A percentile compares a stretch with the other conserved stretches of the same genome.
Evolutionary conservation across 2,329 filamentous ascomycete genomes (phyloP).

Genomic region (Colletotrichum cordylinicola): DNA sequence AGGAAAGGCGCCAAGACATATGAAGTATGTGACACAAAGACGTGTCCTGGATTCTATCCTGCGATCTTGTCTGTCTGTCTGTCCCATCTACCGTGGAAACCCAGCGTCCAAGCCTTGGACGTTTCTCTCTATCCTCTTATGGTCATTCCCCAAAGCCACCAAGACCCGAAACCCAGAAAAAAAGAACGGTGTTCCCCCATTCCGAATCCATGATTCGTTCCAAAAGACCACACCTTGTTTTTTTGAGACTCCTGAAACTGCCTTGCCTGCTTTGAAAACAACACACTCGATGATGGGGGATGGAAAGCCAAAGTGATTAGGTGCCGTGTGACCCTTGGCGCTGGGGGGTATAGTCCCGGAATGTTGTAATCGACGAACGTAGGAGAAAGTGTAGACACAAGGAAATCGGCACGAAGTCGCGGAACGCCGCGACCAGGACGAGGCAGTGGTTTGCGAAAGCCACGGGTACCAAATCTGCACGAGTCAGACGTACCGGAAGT

Average conservation of each 20-base stretch:
- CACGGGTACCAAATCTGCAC: conserved; percentile 6
- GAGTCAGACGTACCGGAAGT: conserved; percentile 7
- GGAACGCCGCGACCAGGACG: conserved; percentile 3
- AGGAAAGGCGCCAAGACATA: background rate
- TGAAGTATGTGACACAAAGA: background rate
- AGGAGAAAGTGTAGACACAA: background rate
- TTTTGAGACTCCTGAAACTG: conserved; percentile 18
- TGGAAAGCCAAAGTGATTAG: background rate
- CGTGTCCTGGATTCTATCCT: conserved; percentile 7
- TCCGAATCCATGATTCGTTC: background rate
- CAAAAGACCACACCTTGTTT: background rate
- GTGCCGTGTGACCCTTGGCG: conserved; percentile 4
- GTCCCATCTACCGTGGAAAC: conserved; percentile 2
- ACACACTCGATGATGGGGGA: background rate
- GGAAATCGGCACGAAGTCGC: conserved; percentile 24
- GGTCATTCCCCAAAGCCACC: background rate
- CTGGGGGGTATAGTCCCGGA: conserved; percentile 17
- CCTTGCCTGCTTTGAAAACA: conserved; percentile 9
- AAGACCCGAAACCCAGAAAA: background rate
- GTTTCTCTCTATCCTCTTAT: background rate
- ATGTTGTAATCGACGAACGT: background rate
- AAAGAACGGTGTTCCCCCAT: background rate
- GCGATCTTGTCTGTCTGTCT: conserved; percentile 6
- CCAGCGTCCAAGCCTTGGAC: conserved; percentile 9
- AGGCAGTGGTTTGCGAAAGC: background rate